These are phyloP conservation scores for Neodidymelliopsis sp. DNA, from an alignment of 2,329 filamentous ascomycete genomes.

Conservation along the genomic window DNA sequence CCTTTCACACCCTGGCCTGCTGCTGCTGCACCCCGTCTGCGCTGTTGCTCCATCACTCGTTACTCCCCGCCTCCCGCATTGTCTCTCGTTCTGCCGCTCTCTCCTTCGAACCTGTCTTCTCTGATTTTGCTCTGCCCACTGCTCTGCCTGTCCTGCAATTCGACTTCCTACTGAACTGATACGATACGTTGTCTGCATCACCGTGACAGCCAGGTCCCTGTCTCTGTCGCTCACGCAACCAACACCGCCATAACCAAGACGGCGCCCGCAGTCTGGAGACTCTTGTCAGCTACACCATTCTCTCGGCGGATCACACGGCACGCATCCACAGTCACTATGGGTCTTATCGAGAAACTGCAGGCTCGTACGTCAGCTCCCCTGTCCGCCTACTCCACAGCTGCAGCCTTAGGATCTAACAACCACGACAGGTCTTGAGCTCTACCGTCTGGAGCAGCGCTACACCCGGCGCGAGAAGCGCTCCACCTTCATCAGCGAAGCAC, in stretches of 20 bases:
- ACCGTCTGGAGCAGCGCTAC: conserved; percentile 94
- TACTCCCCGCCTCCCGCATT: conserved; percentile 16
- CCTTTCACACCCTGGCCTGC: conserved; percentile 9
- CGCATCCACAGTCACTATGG: conserved; percentile 39
- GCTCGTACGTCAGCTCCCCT: conserved; percentile 42
- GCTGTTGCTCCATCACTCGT: conserved; percentile 12
- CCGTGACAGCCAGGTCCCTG: conserved; percentile 30
- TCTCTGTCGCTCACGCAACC: conserved; percentile 11
- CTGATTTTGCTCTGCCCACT: conserved; percentile 8
- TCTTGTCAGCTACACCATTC: conserved; percentile 16
- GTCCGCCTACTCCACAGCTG: conserved; percentile 2
- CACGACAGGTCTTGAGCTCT: conserved; percentile 75
- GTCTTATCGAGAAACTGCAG: conserved; percentile 51
- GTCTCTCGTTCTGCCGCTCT: conserved; percentile 7
- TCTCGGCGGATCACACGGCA: conserved; percentile 18
- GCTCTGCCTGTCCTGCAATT: conserved; percentile 5
- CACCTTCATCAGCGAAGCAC: conserved; percentile 85
- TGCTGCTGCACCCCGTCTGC: conserved; percentile 10
- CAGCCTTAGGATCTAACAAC: conserved; percentile 14
- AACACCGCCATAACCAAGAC: conserved; percentile 27
- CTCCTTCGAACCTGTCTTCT: conserved; percentile 9
- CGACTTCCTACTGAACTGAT: background rate
- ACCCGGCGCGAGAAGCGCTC: conserved; percentile 89
- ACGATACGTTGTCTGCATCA: conserved; percentile 33
- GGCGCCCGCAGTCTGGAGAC: conserved; percentile 17